Percentiles rank a stretch among this genome's conserved stretches.
Evolutionary conservation across 2,329 filamentous ascomycete genomes (phyloP).

Genomic region (Aspergillus oerlinghausenensis): DNA sequence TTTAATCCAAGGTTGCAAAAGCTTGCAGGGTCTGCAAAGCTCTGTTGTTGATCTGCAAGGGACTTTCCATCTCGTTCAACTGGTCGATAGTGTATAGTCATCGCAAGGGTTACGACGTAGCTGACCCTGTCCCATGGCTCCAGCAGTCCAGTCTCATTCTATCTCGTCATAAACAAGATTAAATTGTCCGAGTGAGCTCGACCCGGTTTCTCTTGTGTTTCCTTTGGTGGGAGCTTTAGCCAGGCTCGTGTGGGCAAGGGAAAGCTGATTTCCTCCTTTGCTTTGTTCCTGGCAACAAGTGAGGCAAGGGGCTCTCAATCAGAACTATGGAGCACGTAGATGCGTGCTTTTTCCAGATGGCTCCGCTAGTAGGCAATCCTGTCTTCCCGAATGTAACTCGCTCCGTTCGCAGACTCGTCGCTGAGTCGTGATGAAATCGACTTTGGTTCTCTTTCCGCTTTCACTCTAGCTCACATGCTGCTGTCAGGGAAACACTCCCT

Average conservation of each 20-base stretch:
- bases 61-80: neutral
- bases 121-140: neutral
- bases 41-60: neutral
- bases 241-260: neutral
- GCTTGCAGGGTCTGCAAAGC: neutral
- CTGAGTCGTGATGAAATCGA: neutral
- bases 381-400: neutral
- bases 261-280: neutral
- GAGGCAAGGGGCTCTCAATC: neutral
- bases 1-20: neutral
- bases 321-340: neutral
- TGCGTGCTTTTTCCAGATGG: neutral
- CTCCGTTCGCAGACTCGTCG: neutral
- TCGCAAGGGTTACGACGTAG: neutral
- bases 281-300: neutral
- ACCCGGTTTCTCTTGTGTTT: neutral
- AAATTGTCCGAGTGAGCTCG: neutral
- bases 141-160: neutral
- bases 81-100: neutral
- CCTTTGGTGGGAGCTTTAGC: neutral
- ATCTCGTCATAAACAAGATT: neutral
- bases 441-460: neutral
- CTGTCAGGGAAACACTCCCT: neutral
- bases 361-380: neutral
- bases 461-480: neutral